Evolutionary conservation across 2,329 filamentous ascomycete species (phyloP).

Genomic region (Aureobasidium sp.): DNA sequence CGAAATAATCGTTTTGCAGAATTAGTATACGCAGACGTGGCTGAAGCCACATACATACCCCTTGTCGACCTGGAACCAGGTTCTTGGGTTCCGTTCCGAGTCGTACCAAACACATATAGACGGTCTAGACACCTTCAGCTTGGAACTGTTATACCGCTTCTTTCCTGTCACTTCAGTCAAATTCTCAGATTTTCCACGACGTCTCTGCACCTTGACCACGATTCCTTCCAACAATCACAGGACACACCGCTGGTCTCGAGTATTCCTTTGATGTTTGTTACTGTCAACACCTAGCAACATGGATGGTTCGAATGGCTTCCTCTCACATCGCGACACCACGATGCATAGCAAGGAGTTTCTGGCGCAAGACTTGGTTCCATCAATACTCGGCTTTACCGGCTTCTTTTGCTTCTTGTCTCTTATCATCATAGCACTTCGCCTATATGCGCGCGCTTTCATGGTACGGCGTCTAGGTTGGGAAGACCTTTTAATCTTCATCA

Average conservation of each 20-base stretch:
- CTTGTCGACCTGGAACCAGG: neutral
- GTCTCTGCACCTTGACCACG: neutral
- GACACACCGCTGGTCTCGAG: neutral
- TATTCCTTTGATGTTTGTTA: neutral
- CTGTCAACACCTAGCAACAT: neutral
- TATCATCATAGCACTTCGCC: neutral
- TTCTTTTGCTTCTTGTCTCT: neutral
- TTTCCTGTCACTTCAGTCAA: neutral
- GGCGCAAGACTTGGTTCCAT: neutral
- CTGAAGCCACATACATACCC: neutral
- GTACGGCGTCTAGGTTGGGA: neutral
- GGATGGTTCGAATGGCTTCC: neutral
- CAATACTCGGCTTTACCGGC: neutral
- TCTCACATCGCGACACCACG: neutral
- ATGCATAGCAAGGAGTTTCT: neutral
- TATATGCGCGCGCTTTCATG: neutral
- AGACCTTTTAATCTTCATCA: neutral
- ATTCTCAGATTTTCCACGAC: neutral
- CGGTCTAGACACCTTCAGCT: neutral
- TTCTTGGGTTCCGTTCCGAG: neutral
- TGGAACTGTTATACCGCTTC: neutral
- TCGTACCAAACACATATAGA: slow-evolving; percentile 1
- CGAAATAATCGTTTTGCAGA: neutral
- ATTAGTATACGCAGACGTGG: neutral
- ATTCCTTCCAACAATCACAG: no score